Evolutionary conservation across 345 rosid species (phyloP), one percentile per base, ranked within the genome.

Genomic region (Eucalyptus cloeziana): DNA sequence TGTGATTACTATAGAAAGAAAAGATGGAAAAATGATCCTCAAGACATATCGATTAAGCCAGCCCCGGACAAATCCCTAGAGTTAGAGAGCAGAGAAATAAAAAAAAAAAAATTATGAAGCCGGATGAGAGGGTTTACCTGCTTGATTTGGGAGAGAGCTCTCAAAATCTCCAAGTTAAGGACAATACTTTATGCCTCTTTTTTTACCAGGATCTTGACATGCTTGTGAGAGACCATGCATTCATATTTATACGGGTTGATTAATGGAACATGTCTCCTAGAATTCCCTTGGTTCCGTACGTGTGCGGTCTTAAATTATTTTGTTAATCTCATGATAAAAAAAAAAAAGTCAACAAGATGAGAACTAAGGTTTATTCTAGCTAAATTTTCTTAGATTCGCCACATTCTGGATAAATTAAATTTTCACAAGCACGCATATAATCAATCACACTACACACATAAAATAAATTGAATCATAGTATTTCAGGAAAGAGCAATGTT

Each of bases 341-440:
- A 40, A 40, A 16, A 51, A 51, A 17, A 51, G 21, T 22, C 56
- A 71, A 71, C 81, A 19, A 19, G 81, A 71, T 12, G 25, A 11
- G 27, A 71, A 37, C 45, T 71, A 10, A 0, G 45, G 45, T 37
- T 71, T 37, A 30, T 71, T 6, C 24, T 19, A 71, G 81, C 45
- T 12, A 1, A 37, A 10, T 56, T 43, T 19, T 71, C 45, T 19
- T 0, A 19, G 3, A 17, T 33, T 71, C 1, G 0, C 81, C 7
- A 24, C 24, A 37, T 37, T 5, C 0, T 37, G 2, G 45, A 71
- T 11, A 33, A 71, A 19, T 33, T 37, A 0, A 52, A 0, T 52
- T 19, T 52, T 19, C 24, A 52, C 56, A 51, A 51, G 9, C 22
- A 51, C 22, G 22, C 56, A 0, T 17, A 17, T 51, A 51, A 71